These are phyloP conservation scores for Fonsecaea monophora DNA, from an alignment of 2,329 filamentous ascomycete genomes.

Conservation along the genomic window DNA sequence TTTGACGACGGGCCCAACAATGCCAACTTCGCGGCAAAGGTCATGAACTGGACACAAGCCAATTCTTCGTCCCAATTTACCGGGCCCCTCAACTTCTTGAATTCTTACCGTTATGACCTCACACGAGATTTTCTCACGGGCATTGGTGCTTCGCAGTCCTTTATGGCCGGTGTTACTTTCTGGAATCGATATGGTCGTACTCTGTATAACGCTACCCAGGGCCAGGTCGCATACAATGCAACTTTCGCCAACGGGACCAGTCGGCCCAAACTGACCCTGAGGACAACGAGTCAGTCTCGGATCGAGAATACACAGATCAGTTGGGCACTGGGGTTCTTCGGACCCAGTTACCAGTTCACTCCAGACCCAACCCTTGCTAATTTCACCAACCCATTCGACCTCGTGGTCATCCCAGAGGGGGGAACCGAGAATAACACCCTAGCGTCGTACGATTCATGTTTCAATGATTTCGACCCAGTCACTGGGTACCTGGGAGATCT, in stretches of 20 bases:
- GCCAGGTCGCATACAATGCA: constrained; percentile 58
- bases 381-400: constrained; percentile 50
- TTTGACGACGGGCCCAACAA: constrained; percentile 59
- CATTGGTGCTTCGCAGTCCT: constrained; percentile 59
- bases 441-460: constrained; percentile 60
- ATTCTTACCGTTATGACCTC: constrained; percentile 59
- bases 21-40: constrained; percentile 57
- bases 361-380: constrained; percentile 50
- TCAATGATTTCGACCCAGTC: constrained; percentile 42
- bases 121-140: constrained; percentile 56
- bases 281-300: constrained; percentile 62
- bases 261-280: constrained; percentile 58
- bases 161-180: constrained; percentile 58
- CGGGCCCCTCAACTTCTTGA: constrained; percentile 61
- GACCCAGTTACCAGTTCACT: constrained; percentile 50
- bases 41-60: constrained; percentile 53
- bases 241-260: constrained; percentile 55
- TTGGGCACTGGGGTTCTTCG: constrained; percentile 62
- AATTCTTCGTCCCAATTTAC: constrained; percentile 48
- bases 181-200: constrained; percentile 63
- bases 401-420: constrained; percentile 60
- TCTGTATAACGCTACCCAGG: constrained; percentile 58
- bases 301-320: constrained; percentile 63
- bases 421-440: constrained; percentile 61
- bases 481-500: constrained; percentile 51